phyloP scores from a whole-genome alignment of 495 filamentous ascomycete genomes.

The Xylaria nigripes region DNA sequence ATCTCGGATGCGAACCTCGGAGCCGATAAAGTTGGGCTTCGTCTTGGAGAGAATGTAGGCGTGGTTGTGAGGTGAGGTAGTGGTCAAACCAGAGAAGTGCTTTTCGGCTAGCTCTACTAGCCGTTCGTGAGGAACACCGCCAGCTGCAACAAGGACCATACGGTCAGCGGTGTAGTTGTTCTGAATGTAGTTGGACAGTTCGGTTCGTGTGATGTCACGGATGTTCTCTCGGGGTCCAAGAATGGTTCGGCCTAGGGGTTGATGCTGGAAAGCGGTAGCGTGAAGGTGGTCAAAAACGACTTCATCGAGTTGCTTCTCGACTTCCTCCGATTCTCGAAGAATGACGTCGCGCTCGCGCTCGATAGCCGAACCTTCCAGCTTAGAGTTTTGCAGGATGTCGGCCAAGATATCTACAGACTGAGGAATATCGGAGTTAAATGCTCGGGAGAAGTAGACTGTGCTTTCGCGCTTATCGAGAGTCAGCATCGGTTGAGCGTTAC shows the following conservation, averaged over 20 bases:
- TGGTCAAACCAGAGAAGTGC: constrained; percentile 73
- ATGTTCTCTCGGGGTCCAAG: constrained; percentile 98
- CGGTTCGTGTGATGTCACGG: constrained; percentile 80
- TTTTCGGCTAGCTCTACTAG: constrained; percentile 94
- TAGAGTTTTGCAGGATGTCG: constrained; percentile 98
- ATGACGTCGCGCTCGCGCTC: constrained; percentile 98
- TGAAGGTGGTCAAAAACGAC: constrained; percentile 99
- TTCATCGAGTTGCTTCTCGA: constrained; percentile 98
- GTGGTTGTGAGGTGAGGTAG: constrained; percentile 60
- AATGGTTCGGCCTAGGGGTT: constrained; percentile 95
- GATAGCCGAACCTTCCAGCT: constrained; percentile 84
- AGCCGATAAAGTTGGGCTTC: constrained; percentile 90
- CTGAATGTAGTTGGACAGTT: constrained; percentile 93
- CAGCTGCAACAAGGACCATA: constrained; percentile 96
- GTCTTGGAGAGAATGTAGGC: constrained; percentile 69
- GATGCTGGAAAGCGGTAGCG: constrained; percentile 91
- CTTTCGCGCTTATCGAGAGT: constrained; percentile 69
- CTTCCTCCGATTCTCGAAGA: constrained; percentile 96
- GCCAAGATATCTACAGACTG: constrained; percentile 94
- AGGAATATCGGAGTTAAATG: constrained; percentile 95
- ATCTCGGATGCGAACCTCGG: constrained; percentile 88
- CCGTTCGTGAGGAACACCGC: constrained; percentile 86
- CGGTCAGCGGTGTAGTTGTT: constrained; percentile 98
- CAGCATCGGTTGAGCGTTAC: constrained; percentile 23
- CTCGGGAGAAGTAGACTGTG: constrained; percentile 99